Conservation (phyloP, 306 rosid genomes). For the Carpinus viminea region DNA sequence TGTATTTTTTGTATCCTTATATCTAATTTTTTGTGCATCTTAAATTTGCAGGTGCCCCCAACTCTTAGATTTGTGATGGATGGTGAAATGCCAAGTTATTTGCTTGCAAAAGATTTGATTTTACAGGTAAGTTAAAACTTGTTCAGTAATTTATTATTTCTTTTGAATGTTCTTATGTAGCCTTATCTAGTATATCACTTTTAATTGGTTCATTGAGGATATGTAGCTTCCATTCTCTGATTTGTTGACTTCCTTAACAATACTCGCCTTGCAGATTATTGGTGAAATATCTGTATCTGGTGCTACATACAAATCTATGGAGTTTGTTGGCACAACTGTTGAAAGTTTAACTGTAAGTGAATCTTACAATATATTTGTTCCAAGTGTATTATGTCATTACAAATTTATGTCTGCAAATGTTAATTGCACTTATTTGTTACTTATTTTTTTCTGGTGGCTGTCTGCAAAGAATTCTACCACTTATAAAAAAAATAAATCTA, state of each 20-base stretch:
- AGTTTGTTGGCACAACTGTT: conserved; percentile 81
- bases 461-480: too few species aligned
- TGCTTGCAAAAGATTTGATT: conserved; percentile 96
- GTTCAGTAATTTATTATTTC: background rate
- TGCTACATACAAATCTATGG: conserved; percentile 94
- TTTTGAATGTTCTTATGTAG: background rate
- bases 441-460: background rate
- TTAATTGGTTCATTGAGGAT: background rate
- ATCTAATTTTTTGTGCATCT: background rate
- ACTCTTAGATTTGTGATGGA: conserved; percentile 81
- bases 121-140: conserved; percentile 63
- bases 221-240: background rate
- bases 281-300: conserved; percentile 93
- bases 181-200: background rate
- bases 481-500: too few species aligned
- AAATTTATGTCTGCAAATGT: conserved; percentile 9
- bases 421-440: background rate
- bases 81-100: conserved; percentile 93
- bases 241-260: conserved; percentile 4
- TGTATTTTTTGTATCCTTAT: background rate
- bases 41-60: conserved; percentile 77
- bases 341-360: conserved; percentile 78
- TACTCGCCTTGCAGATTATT: conserved; percentile 58
- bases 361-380: background rate
- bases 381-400: background rate